Evolutionary conservation across 225 moss, liverwort and hornwort genomes (phyloP), one percentile per base, ranked within the genome.

Genomic region (Takakia lepidozioides): DNA sequence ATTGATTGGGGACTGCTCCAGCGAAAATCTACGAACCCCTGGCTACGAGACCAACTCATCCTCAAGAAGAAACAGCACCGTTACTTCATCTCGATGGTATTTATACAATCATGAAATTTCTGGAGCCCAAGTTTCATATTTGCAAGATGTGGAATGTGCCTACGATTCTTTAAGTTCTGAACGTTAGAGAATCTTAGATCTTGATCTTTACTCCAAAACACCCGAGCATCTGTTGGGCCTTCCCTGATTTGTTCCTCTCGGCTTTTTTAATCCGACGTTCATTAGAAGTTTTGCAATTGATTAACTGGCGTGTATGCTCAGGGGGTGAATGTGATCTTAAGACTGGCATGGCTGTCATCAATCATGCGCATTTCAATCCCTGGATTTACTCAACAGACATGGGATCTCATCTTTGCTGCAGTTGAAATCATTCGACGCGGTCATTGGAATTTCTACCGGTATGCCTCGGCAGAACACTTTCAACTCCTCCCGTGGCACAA

Each of bases 371-470:
- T 59, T 34, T 58, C 19, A n/a, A 11, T 57, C 25, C 57, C 61
- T 52, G 66, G 79, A 60, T 58, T 66, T 37, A 54, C 56, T 5
- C 59, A 71, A 19, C 36, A 55, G 29, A 80, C 72, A 9, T 61
- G 75, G 61, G 78, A 85, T 56, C 51, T 78, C 51, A 64, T 61
- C 29, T 85, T 93, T 52, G 88, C 92, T 18, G 50, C 88, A 45
- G 58, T 93, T 64, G 92, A 93, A 56, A 73, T 93, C 19, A 65
- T 93, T 19, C 77, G 85, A 26, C 77, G 92, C 0, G 88, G 92
- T 5, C 92, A 88, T 10, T 93, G 92, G 92, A 93, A 93, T 42
- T 93, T 93, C 53, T 88, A 85, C 43, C 68, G 92, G 82, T 85
- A 50, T n/a, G n/a, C n/a, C n/a, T n/a, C n/a, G n/a, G n/a, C n/a